Evolutionary conservation across 1,284 basidiomycete genomes (phyloP), one percentile per base, ranked within the genome.

Genomic region (Meripilus lineatus): DNA sequence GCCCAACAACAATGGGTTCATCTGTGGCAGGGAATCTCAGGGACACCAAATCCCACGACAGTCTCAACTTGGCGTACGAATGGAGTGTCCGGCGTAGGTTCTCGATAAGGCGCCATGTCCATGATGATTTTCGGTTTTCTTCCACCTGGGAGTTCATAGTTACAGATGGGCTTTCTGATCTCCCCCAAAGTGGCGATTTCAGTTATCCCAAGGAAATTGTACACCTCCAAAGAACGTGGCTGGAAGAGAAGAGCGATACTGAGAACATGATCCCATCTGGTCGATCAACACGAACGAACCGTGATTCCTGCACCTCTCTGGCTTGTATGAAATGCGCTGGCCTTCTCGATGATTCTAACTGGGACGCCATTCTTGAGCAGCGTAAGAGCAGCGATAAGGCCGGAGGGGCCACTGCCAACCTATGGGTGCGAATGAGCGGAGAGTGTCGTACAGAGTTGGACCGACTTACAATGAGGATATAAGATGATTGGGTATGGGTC

Each of bases 211-310:
- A 58, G 46, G 24, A 51, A 46, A 13, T 50, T 48, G 40, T 49
- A 55, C 5, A 57, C 6, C 35, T 58, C 57, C 3, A 51, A 38
- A 10, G 55, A 44, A 15, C 54, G 47, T 21, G 54, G 44, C 54
- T 58, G 40, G 15, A 42, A 10, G 28, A 30, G 28, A 30, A 30
- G 10, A 30, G n/a, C 8, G 28, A 30, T 30, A 30, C 8, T 30
- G 10, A 30, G 28, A 30, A 30, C 8, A 30, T 30, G n/a, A n/a
- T 10, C 8, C 28, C 28, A 30, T n/a, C n/a, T n/a, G n/a, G n/a
- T n/a, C n/a, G n/a, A n/a, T n/a, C n/a, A n/a, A n/a, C n/a, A n/a
- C n/a, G n/a, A n/a, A n/a, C n/a, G n/a, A n/a, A n/a, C n/a, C n/a
- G n/a, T n/a, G n/a, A n/a, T n/a, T n/a, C n/a, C n/a, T n/a, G n/a